Evolutionary conservation across 768 basidiomycete species (phyloP).

Genomic region (Mrakia frigida): DNA sequence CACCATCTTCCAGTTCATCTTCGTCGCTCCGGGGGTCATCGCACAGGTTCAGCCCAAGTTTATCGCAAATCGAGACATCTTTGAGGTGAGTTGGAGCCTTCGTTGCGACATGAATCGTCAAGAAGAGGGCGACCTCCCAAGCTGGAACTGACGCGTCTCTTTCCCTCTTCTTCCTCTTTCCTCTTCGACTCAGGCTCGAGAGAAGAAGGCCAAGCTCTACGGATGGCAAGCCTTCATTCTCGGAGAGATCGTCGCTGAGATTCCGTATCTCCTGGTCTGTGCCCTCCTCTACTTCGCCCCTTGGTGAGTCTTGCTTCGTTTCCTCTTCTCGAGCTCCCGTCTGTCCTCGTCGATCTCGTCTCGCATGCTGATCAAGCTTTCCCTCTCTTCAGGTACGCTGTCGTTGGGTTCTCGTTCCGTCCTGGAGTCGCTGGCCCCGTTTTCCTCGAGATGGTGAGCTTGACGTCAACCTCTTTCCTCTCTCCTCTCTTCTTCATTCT

Average conservation of each 20-base stretch:
- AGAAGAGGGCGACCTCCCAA: too few relatives aligned
- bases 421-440: constrained; percentile 39
- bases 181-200: constrained; percentile 31
- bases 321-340: background rate
- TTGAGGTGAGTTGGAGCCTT: background rate
- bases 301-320: constrained; percentile 10
- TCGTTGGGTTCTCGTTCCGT: constrained; percentile 40
- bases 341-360: background rate
- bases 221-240: constrained; percentile 39
- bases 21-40: constrained; percentile 28
- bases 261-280: constrained; percentile 37
- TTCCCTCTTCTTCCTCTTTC: background rate
- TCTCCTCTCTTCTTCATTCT: background rate
- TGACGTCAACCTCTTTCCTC: background rate
- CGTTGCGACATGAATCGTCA: too few relatives aligned
- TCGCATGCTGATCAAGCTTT: background rate
- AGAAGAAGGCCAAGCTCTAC: constrained; percentile 41
- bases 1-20: constrained; percentile 23
- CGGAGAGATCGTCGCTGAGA: constrained; percentile 39
- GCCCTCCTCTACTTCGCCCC: constrained; percentile 33
- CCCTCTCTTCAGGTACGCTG: constrained; percentile 30
- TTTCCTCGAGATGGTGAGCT: constrained; percentile 40
- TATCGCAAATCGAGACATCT: constrained; percentile 21
- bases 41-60: constrained; percentile 24
- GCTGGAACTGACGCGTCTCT: background rate